Evolutionary conservation across 2,329 filamentous ascomycete genomes (phyloP).

Genomic region (Ascochyta fabae): DNA sequence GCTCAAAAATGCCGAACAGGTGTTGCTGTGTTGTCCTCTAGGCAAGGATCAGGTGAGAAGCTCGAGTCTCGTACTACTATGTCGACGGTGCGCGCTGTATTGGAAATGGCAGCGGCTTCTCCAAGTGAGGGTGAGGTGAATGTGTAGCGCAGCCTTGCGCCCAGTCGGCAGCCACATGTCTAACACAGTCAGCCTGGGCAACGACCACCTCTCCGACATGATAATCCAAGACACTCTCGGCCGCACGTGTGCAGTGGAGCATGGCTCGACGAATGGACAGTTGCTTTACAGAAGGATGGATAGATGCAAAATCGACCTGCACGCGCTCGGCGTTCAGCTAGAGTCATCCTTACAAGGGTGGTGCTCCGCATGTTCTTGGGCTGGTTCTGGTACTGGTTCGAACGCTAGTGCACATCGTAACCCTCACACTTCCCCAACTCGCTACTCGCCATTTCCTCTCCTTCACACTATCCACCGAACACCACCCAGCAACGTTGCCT

Average conservation of each 20-base stretch:
- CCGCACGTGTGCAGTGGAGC: neutral
- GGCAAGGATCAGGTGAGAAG: too few relatives aligned
- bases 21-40: neutral
- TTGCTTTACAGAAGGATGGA: neutral
- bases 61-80: too few relatives aligned
- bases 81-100: neutral
- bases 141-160: slow-evolving; percentile 13
- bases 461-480: slow-evolving; percentile 5
- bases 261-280: too few relatives aligned
- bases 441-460: slow-evolving; percentile 17
- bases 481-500: slow-evolving; percentile 11
- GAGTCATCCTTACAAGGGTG: slow-evolving; percentile 9
- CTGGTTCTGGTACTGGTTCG: neutral
- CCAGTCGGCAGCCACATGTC: slow-evolving; percentile 9
- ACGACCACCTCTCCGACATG: neutral
- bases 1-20: neutral
- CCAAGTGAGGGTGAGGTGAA: slow-evolving; percentile 4
- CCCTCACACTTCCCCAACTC: slow-evolving; percentile 16
- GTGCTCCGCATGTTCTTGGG: slow-evolving; percentile 17
- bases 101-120: neutral
- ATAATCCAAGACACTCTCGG: too few relatives aligned
- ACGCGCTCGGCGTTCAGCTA: slow-evolving; percentile 5
- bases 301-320: neutral
- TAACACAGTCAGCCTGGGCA: neutral
- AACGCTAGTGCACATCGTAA: slow-evolving; percentile 15